A percentile compares a stretch with the other conserved stretches of the same genome.
phyloP scores from a whole-genome alignment of 371 early-diverging fungal species.

The Mucor plumbeus region DNA sequence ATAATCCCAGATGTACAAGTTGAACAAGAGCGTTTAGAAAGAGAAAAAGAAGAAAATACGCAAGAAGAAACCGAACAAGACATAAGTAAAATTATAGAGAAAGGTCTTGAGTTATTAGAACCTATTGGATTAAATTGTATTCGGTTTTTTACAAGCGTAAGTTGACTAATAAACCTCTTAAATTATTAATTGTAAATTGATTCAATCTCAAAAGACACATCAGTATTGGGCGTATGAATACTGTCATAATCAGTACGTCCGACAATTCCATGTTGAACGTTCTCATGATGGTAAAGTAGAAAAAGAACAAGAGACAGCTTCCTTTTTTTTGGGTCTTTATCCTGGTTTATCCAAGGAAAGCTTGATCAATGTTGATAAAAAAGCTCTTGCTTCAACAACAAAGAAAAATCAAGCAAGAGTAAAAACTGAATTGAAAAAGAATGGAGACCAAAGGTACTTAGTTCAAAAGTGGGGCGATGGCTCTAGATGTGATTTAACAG shows the following conservation, averaged over 20 bases:
- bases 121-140: constrained; percentile 64
- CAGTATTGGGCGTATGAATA: constrained; percentile 85
- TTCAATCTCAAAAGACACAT: constrained; percentile 40
- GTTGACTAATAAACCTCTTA: background rate
- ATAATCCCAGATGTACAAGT: constrained; percentile 44
- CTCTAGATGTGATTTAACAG: constrained; percentile 74
- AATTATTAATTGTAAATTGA: background rate
- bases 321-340: constrained; percentile 34
- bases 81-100: constrained; percentile 46
- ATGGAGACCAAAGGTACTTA: constrained; percentile 61
- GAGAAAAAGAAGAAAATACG: constrained; percentile 20
- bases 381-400: constrained; percentile 6
- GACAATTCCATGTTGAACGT: constrained; percentile 70
- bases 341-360: constrained; percentile 27
- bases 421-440: constrained; percentile 30
- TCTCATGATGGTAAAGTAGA: constrained; percentile 30
- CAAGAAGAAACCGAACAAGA: constrained; percentile 39
- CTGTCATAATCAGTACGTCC: constrained; percentile 72
- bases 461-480: constrained; percentile 77
- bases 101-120: constrained; percentile 65
- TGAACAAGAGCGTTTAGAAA: constrained; percentile 20
- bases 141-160: constrained; percentile 40
- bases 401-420: background rate
- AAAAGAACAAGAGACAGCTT: constrained; percentile 29
- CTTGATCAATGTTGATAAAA: background rate